Evolutionary conservation across 2,329 filamentous ascomycete species (phyloP), one percentile per base, ranked within the genome.

Genomic region (Zymoseptoria ardabiliae): DNA sequence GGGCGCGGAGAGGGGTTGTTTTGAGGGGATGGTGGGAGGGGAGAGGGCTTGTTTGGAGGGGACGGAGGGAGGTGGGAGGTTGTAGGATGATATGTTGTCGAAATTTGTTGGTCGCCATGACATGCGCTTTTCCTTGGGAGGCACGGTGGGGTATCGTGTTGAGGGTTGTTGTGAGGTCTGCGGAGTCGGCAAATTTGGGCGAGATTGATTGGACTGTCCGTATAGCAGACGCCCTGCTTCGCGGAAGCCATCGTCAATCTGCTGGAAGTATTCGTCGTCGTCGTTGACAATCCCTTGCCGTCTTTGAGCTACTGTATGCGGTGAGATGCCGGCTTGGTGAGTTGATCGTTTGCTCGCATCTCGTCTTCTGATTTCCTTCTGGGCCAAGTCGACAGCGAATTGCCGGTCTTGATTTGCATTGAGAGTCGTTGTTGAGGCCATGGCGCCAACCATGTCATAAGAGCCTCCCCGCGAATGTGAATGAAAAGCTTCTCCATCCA

Each of bases 381-480:
- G 85, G 0, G 90, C 90, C 28, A 95, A 73, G 64, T 87, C 83
- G 6, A 95, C 85, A 0, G 91, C 91, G 52, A 95, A 75, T 10
- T 92, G 87, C 63, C 85, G 82, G 63, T 95, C 80, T 58, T 91
- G 84, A 1, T 81, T 81, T 0, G 88, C 88, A 68, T 89, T 85
- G 13, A 95, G 75, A 3, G 70, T 56, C 30, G 67, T 63, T n/a
- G 60, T 59, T 2, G 61, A 58, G 55, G 58, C 61, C 7, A 53
- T 58, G 52, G 59, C 61, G 9, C 50, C 56, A 5, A 54, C 28
- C 7, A 60, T 59, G 23, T 56, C 65, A n/a, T 56, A 51, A 6
- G 65, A 66, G 5, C 52, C 57, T 62, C 64, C 58, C 11, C 65
- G 60, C 49, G 62, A 58, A 3, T 30, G 53, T 21, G 60, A 58